Conservation (phyloP, 352 stramenopile species). For the Phytophthora sp. region DNA sequence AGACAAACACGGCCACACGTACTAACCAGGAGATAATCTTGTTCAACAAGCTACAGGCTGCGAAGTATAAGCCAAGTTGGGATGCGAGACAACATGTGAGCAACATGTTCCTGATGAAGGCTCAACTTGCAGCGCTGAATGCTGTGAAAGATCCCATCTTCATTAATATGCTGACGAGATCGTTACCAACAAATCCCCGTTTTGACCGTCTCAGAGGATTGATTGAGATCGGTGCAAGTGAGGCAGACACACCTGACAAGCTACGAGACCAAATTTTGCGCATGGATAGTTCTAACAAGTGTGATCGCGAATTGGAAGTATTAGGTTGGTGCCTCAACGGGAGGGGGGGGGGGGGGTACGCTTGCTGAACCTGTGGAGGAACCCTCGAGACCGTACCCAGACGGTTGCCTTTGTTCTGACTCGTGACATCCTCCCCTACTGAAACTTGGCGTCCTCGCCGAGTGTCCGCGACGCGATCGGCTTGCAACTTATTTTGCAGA, state of each 20-base stretch:
- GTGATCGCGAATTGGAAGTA: slow-evolving; percentile 7
- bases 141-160: slow-evolving; percentile 15
- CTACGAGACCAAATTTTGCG: slow-evolving; percentile 14
- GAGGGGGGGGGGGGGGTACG: no score
- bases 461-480: no score
- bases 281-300: slow-evolving; percentile 21
- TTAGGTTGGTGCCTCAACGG: no score
- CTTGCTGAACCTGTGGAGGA: no score
- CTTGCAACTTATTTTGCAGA: no score
- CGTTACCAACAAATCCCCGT: neutral
- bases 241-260: slow-evolving; percentile 13
- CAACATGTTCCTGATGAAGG: slow-evolving; percentile 17
- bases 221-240: neutral
- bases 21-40: slow-evolving; percentile 23
- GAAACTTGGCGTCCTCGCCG: no score
- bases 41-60: slow-evolving; percentile 18
- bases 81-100: slow-evolving; percentile 10
- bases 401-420: no score
- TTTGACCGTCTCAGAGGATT: neutral
- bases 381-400: no score
- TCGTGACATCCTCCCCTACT: no score
- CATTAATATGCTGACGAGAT: neutral
- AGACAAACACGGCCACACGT: slow-evolving; percentile 4
- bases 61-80: slow-evolving; percentile 14
- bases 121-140: slow-evolving; percentile 5